Percentiles rank a stretch among this genome's conserved stretches.
Conservation (phyloP, 140 eudicot species). For the Stevia rebaudiana region DNA sequence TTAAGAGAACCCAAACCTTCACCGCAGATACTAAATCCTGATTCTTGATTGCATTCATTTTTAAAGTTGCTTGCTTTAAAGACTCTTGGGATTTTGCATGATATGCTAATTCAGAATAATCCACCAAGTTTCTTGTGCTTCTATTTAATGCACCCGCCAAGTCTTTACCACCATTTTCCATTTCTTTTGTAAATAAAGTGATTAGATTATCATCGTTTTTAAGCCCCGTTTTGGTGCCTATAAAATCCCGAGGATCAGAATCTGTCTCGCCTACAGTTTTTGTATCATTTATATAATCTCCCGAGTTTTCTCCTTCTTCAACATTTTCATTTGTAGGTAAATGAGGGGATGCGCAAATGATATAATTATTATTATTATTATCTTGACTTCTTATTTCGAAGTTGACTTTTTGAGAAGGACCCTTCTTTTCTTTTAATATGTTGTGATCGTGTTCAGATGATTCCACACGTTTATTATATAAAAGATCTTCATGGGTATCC, state of each 20-base stretch:
- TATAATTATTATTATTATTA: conserved; percentile 9
- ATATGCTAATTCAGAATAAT: conserved; percentile 28
- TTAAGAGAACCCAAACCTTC: conserved; percentile 29
- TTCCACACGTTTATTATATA: conserved; percentile 14
- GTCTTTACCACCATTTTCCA: conserved; percentile 13
- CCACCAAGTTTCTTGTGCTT: conserved; percentile 23
- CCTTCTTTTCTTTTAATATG: conserved; percentile 3
- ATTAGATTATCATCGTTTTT: background rate
- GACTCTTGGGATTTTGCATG: conserved; percentile 10
- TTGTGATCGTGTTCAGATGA: conserved; percentile 14
- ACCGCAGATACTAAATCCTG: conserved; percentile 14
- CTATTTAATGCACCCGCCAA: conserved; percentile 10
- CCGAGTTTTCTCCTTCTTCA: conserved; percentile 65
- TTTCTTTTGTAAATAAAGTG: background rate
- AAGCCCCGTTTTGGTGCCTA: conserved; percentile 12
- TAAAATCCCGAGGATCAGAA: conserved; percentile 18
- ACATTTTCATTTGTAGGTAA: conserved; percentile 35
- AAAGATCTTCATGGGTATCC: conserved; percentile 23
- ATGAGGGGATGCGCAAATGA: conserved; percentile 14
- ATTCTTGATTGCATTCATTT: conserved; percentile 23
- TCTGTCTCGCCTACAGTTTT: conserved; percentile 14
- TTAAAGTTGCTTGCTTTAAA: background rate
- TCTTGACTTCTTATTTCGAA: conserved; percentile 6
- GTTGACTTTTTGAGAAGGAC: background rate
- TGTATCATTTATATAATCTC: conserved; percentile 22